Percentiles rank a stretch among this genome's conserved stretches.
Conservation (phyloP, 1,284 basidiomycete species). For the Heterobasidion annosum region DNA sequence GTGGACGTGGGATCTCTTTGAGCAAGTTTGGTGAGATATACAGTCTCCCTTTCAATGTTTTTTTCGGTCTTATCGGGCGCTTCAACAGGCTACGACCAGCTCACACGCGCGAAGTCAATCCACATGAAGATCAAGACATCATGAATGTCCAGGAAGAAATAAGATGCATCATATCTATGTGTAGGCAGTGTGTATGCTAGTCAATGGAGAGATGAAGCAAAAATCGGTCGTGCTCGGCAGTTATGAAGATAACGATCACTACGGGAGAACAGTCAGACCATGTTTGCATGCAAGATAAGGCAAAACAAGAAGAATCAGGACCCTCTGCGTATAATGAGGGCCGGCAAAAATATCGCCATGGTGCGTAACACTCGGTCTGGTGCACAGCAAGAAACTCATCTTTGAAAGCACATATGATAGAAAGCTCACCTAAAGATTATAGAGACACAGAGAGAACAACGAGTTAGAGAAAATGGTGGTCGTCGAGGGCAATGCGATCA, state of each 20-base stretch:
- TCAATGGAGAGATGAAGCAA: too few species aligned
- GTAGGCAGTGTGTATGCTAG: not conserved
- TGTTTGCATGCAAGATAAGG: too few species aligned
- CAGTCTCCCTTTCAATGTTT: not conserved
- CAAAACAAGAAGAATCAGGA: conserved; percentile 7
- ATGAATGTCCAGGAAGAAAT: not conserved
- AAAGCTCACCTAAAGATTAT: not conserved
- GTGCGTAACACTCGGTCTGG: conserved; percentile 12
- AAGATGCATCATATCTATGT: not conserved
- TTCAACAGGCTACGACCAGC: conserved; percentile 64
- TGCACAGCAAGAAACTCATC: conserved; percentile 12
- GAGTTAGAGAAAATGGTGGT: too few species aligned
- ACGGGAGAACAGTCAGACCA: not conserved
- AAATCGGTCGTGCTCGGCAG: not conserved
- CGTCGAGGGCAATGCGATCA: too few species aligned
- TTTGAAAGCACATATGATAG: not conserved
- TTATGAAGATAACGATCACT: not conserved
- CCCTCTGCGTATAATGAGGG: conserved; percentile 14
- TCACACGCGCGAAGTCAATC: conserved; percentile 70
- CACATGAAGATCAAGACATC: conserved; percentile 64
- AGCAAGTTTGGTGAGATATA: conserved; percentile 76
- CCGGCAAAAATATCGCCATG: conserved; percentile 12
- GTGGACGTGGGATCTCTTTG: conserved; percentile 83
- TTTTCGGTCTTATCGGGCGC: not conserved
- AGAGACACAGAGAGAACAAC: too few species aligned